Conservation (phyloP, 2,329 filamentous ascomycete species). For the Sphaerulina musiva region DNA sequence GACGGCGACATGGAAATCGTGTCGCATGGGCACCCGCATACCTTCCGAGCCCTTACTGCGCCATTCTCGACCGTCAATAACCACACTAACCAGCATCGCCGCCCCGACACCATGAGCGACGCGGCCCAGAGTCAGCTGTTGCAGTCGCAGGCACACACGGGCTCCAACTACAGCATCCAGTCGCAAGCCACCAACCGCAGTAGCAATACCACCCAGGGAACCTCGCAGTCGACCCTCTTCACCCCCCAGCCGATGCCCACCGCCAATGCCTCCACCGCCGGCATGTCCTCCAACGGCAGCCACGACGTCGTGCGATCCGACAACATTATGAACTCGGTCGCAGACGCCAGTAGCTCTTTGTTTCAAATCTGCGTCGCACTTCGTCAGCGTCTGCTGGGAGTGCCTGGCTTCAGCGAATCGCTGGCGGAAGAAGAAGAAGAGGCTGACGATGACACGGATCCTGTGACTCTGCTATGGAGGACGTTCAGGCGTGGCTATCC, state of each 20-base stretch:
- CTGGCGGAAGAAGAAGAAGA: constrained; percentile 66
- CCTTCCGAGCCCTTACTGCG: constrained; percentile 28
- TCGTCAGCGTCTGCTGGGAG: constrained; percentile 71
- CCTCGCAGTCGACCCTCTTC: constrained; percentile 42
- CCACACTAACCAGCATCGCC: constrained; percentile 3
- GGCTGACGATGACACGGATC: constrained; percentile 62
- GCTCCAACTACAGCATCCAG: constrained; percentile 42
- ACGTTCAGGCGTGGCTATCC: constrained; percentile 78
- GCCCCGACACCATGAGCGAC: constrained; percentile 17
- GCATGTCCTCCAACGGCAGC: constrained; percentile 38
- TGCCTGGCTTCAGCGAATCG: constrained; percentile 74
- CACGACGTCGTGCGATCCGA: constrained; percentile 66
- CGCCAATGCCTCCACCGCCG: constrained; percentile 22
- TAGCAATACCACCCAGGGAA: constrained; percentile 45
- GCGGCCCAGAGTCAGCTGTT: constrained; percentile 33
- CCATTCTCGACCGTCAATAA: constrained; percentile 23
- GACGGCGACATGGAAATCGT: constrained; percentile 27
- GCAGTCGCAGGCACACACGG: constrained; percentile 41
- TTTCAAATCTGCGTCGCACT: constrained; percentile 92
- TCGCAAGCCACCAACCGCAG: constrained; percentile 42
- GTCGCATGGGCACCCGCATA: constrained; percentile 24
- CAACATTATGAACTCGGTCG: constrained; percentile 96
- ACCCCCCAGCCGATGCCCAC: constrained; percentile 32
- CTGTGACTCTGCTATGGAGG: constrained; percentile 86
- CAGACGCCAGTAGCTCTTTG: constrained; percentile 81